Evolutionary conservation across 352 stramenopile species (phyloP).

Genomic region (Peronospora tabacina): DNA sequence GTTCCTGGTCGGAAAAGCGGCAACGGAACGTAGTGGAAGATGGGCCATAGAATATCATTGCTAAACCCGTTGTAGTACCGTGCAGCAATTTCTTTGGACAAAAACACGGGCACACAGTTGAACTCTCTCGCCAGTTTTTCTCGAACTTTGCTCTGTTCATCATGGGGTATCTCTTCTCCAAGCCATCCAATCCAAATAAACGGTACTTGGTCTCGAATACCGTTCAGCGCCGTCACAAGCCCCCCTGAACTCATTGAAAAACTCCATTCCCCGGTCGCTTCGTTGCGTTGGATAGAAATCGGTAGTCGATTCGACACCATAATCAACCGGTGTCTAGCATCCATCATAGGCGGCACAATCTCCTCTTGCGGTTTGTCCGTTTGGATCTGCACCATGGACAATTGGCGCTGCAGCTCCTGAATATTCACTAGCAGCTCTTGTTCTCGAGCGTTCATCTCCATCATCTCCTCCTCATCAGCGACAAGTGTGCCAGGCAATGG

Average conservation of each 20-base stretch:
- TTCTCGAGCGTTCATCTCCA: conserved; percentile 74
- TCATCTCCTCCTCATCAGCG: conserved; percentile 53
- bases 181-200: conserved; percentile 91
- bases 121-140: conserved; percentile 82
- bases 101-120: conserved; percentile 85
- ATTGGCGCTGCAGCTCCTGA: conserved; percentile 85
- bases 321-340: conserved; percentile 70
- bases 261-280: conserved; percentile 75
- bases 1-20: conserved; percentile 79
- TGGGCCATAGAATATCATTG: conserved; percentile 88
- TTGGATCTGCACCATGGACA: conserved; percentile 83
- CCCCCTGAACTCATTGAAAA: conserved; percentile 86
- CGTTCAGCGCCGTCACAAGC: conserved; percentile 84
- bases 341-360: conserved; percentile 53
- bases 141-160: conserved; percentile 73
- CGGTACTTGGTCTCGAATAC: conserved; percentile 80
- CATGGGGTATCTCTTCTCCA: conserved; percentile 77
- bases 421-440: conserved; percentile 88
- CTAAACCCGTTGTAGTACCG: conserved; percentile 91
- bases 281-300: conserved; percentile 85
- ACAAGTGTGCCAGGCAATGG: conserved; percentile 20
- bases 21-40: conserved; percentile 88
- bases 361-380: conserved; percentile 71
- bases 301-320: conserved; percentile 88
- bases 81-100: conserved; percentile 82